Evolutionary conservation across 208 protist genomes (phyloP), one percentile per base, ranked within the genome.

Genomic region (Acanthamoeba culbertsoni): DNA sequence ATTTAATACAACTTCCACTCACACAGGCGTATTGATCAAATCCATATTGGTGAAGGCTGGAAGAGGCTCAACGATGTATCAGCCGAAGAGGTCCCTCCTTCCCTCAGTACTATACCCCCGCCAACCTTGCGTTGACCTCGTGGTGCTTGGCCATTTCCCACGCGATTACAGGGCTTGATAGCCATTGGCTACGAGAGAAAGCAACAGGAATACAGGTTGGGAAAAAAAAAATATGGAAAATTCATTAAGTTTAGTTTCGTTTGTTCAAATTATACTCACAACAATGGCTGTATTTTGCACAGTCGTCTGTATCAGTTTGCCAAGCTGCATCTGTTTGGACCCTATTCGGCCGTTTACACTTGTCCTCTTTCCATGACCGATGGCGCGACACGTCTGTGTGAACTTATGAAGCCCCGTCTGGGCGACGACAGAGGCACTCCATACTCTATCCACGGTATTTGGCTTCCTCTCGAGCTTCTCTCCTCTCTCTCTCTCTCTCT

Each of bases 311-410:
- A 86, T 51, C 95, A 95, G 68, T 91, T 95, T 4, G 68, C 79
- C 28, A 95, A 95, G 84, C 65, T 96, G 53, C 91, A 91, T n/a
- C 20, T 95, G 42, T 95, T 93, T 71, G 53, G 45, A 35, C 92
- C 92, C 6, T 84, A 55, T 53, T 84, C 84, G 48, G 91, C 65
- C 26, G 55, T 94, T 20, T 71, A 84, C n/a, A 73, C 51, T 31
- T 96, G 95, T 55, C 95, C 95, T 20, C 57, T 96, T 23, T 93
- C 95, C 31, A 96, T 96, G 95, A 94, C 94, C 20, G 95, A 95
- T 62, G 94, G 77, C 35, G 90, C 94, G 20, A 75, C 94, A 0
- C 89, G 82, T 35, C 62, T 95, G 26, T 71, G 92, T 46, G 91
- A 95, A 42, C 33, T 92, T 20, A 33, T 92, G 31, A 46, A 57